Evolutionary conservation across 2,329 filamentous ascomycete genomes (phyloP), one percentile per base, ranked within the genome.

Genomic region (Plenodomus biglobosus): DNA sequence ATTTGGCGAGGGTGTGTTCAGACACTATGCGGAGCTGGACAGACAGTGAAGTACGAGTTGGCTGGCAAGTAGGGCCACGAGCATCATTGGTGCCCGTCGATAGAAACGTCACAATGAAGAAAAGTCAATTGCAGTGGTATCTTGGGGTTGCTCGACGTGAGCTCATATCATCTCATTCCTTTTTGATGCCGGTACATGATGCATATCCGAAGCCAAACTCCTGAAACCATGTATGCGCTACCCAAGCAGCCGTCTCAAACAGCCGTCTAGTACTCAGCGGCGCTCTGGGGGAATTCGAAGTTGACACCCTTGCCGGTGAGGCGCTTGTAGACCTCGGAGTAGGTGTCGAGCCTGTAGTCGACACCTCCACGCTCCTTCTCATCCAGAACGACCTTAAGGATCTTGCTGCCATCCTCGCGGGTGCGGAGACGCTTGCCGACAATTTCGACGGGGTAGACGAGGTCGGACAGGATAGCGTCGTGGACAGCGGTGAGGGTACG

Each of bases 301-400:
- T 86, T 85, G 76, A 97, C 94, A 76, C 85, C 85, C 80, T 95
- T 94, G 79, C 94, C 94, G 59, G 94, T 99, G 75, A 99, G 83
- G 73, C 90, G 87, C 80, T 91, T 90, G 89, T 99, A 99, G 76
- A 99, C 94, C 86, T 99, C 94, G 64, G 90, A 90, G 85, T 99
- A 99, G 76, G 92, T 96, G 81, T 99, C 94, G 70, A 99, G 90
- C 78, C 94, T 86, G 88, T 97, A 96, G 85, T 99, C 94, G 70
- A 99, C 92, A 78, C 92, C 91, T 74, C 92, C 92, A 72, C 92
- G 90, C 89, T 99, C 94, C 90, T 99, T 99, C 89, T 97, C 94
- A 79, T 99, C 94, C 55, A 99, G 86, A 75, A 99, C 85, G 77
- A 99, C 90, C 89, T 99, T 99, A 80, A 97, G 86, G 76, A 90